phyloP scores from a whole-genome alignment of 1,284 basidiomycete genomes.

The Leccinum solheimii region DNA sequence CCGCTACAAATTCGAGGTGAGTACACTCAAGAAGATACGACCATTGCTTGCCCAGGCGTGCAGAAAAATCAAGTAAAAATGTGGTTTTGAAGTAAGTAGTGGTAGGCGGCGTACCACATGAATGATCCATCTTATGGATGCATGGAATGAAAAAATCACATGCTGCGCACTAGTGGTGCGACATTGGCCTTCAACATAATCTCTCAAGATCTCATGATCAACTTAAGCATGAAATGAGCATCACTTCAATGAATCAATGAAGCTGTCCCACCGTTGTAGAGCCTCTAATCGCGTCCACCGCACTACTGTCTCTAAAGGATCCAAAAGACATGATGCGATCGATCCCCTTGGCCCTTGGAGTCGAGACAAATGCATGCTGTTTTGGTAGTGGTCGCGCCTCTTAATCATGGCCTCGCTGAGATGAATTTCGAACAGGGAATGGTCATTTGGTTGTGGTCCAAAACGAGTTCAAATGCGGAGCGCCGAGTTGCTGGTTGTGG shows the following conservation, averaged over 20 bases:
- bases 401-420: no score
- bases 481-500: not conserved
- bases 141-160: no score
- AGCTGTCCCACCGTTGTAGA: not conserved
- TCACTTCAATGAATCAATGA: not conserved
- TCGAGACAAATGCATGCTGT: not conserved
- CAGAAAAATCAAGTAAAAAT: not conserved
- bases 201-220: not conserved
- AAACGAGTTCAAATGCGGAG: not conserved
- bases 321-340: not conserved
- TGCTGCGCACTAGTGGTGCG: not conserved
- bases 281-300: conserved; percentile 1
- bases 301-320: conserved; percentile 3
- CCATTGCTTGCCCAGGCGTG: not conserved
- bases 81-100: not conserved
- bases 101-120: not conserved
- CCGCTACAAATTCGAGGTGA: not conserved
- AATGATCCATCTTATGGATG: not conserved
- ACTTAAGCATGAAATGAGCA: not conserved
- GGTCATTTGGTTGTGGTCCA: not conserved
- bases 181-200: not conserved
- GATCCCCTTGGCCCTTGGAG: not conserved
- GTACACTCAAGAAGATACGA: not conserved
- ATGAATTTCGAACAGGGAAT: not conserved
- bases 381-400: not conserved